Evolutionary conservation across 2,329 filamentous ascomycete genomes (phyloP).

Genomic region (Trichophyton simii): DNA sequence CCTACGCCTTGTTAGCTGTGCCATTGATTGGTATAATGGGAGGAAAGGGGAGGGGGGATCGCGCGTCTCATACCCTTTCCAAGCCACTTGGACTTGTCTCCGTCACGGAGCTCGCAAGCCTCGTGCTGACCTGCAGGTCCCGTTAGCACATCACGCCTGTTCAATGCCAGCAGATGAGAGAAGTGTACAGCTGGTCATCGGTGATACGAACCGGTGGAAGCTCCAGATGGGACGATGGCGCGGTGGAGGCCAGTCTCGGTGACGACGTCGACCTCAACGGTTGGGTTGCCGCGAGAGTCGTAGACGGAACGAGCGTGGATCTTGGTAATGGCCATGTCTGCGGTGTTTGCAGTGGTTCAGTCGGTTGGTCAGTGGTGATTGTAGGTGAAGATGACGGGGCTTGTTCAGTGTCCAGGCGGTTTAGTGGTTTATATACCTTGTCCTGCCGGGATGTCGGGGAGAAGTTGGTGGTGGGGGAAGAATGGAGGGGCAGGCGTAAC

Average conservation of each 20-base stretch:
- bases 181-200: neutral
- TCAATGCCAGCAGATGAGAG: neutral
- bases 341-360: slow-evolving; percentile 2
- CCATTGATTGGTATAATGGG: neutral
- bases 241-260: slow-evolving; percentile 94
- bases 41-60: too few relatives aligned
- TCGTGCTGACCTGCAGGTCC: slow-evolving; percentile 63
- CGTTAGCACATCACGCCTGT: neutral
- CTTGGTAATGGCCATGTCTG: slow-evolving; percentile 72
- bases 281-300: slow-evolving; percentile 97
- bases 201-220: slow-evolving; percentile 65
- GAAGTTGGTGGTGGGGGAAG: slow-evolving; percentile 5
- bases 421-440: neutral
- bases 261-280: slow-evolving; percentile 94
- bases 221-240: slow-evolving; percentile 92
- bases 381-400: neutral
- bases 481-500: neutral
- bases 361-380: slow-evolving; percentile 7
- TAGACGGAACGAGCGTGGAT: slow-evolving; percentile 90
- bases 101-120: slow-evolving; percentile 81
- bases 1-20: slow-evolving; percentile 19
- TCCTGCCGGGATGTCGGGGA: neutral
- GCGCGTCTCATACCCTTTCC: slow-evolving; percentile 52
- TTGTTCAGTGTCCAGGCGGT: neutral
- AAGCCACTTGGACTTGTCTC: slow-evolving; percentile 73